A percentile compares a stretch with the other conserved stretches of the same genome.
Conservation (phyloP, 306 rosid species). For the Dicorynia guianensis region DNA sequence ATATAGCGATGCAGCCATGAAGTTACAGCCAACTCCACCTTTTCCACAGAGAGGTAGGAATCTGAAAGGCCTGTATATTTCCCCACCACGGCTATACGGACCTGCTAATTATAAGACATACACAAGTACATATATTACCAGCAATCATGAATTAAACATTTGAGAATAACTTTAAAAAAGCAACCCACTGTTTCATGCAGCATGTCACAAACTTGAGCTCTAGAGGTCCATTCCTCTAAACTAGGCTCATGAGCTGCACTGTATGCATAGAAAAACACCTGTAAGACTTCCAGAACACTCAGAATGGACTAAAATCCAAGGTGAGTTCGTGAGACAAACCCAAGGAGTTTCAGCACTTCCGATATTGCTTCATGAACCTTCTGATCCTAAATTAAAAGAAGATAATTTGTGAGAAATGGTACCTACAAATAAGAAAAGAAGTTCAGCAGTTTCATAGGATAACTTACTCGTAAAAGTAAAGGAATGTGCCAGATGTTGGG, state of each 20-base stretch:
- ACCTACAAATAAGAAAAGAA: slow-evolving; percentile 31
- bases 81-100: slow-evolving; percentile 90
- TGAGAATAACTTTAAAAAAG: slow-evolving; percentile 29
- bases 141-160: slow-evolving; percentile 28
- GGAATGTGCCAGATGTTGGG: slow-evolving; percentile 99
- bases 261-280: slow-evolving; percentile 34
- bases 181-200: slow-evolving; percentile 71
- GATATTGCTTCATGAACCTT: slow-evolving; percentile 84
- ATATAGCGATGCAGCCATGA: slow-evolving; percentile 2
- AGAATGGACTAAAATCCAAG: slow-evolving; percentile 16
- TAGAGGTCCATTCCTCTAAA: slow-evolving; percentile 73
- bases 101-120: slow-evolving; percentile 54
- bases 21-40: slow-evolving; percentile 55
- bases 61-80: slow-evolving; percentile 91
- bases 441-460: slow-evolving; percentile 24
- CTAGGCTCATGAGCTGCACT: slow-evolving; percentile 64
- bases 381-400: slow-evolving; percentile 65
- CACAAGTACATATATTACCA: slow-evolving; percentile 1
- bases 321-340: slow-evolving; percentile 57
- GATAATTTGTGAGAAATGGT: slow-evolving; percentile 49
- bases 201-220: slow-evolving; percentile 64
- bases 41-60: slow-evolving; percentile 86
- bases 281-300: slow-evolving; percentile 31
- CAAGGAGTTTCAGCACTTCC: slow-evolving; percentile 65
- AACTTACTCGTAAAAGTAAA: slow-evolving; percentile 81